Evolutionary conservation across 2,329 filamentous ascomycete genomes (phyloP), one percentile per base, ranked within the genome.

Genomic region (Endoconidiophora polonica): DNA sequence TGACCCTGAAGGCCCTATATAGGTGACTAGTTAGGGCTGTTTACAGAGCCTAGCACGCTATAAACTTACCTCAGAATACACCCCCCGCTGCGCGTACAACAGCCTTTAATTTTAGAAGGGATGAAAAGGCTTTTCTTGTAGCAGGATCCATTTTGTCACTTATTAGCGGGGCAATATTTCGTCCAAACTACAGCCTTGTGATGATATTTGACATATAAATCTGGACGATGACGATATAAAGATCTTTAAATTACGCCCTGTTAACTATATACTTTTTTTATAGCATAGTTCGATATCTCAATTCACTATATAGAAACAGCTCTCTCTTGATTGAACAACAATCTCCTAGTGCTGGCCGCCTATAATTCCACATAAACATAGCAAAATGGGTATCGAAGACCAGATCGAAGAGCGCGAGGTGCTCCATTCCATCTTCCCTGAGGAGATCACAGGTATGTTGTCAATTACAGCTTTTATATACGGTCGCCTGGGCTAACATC

Each of bases 331-430:
- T 29, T 4, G 26, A 29, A 9, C 4, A 29, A 29, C 10, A 29
- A 29, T 9, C 10, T 3, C 26, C 26, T 29, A 9, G 26, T 29
- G 10, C 26, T 10, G 26, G 6, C 26, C 26, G 26, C 38, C 33
- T 16, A 14, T 9, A 5, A 20, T 9, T 4, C 9, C 22, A 23
- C 44, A 16, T 18, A 18, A 23, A 9, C 23, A 24, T 23, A 41
- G 43, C 24, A 52, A 39, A 33, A 81, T 82, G 78, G 77, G 77
- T 46, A 73, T 68, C 63, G 90, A 96, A 72, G 91, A 98, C 54
- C 91, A 98, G 65, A 69, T 81, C 57, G 91, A 98, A 68, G 91
- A 98, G 74, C 81, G 88, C 55, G 91, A 98, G 66, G 90, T 98
- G 59, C 86, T 98, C 62, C 86, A 94, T 62, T 95, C 90, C 54